Evolutionary conservation across 805 yeast genomes (phyloP), one percentile per base, ranked within the genome.

Genomic region (Wickerhamomyces mucosus): DNA sequence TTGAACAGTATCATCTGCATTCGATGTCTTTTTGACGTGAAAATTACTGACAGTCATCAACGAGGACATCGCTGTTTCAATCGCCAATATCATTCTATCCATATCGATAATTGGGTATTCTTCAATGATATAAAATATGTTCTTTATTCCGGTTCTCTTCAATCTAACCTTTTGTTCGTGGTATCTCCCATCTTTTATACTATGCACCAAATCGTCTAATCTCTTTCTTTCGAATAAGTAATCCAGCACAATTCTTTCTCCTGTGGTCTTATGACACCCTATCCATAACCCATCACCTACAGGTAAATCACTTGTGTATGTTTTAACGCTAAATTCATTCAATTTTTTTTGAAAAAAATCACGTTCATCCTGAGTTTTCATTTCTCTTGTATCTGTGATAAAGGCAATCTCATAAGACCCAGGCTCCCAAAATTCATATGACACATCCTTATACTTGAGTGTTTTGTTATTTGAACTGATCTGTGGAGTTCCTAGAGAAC

Each of bases 241-340:
- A 50, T 89, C 81, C 13, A 92, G 56, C 1, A 83, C 78, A 5
- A 77, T 84, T 33, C 77, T 77, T 32, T 68, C 67, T 2, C 69
- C 65, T 0, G 82, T 69, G 0, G 37, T 43, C 32, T 60, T 69
- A 46, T 85, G 69, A 34, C 68, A 67, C 0, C 96, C 98, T 3
- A 86, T 65, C 98, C 97, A 92, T 8, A 80, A 40, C 1, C 79
- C 78, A 58, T 92, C 99, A 6, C 98, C 97, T 3, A 88, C 72
- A 0, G 92, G 59, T 18, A 92, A 60, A 1, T 82, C 61, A 29
- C 71, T 53, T 1, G 67, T 69, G 15, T 71, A 77, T 31, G 71
- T 61, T 4, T 57, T 52, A 1, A 80, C 60, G 0, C 75, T 77
- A 8, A 61, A 48, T 14, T 61, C 53, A 1, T 46, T 49, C 13